A percentile compares a stretch with the other conserved stretches of the same genome.
Evolutionary conservation across 805 yeast genomes (phyloP).

Genomic region (Ogataea methanolica): DNA sequence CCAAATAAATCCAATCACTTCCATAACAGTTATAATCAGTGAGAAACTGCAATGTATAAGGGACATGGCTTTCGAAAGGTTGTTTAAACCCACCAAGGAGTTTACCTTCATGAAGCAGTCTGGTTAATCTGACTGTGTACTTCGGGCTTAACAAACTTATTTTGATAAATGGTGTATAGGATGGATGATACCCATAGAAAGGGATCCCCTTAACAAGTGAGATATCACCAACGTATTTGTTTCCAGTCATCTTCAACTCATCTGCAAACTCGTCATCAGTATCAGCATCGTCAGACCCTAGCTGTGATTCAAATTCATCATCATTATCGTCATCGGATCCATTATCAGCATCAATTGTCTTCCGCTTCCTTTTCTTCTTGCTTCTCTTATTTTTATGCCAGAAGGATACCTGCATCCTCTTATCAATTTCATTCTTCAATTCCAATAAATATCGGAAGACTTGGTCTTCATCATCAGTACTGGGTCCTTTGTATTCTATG

Average conservation of each 20-base stretch:
- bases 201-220: slow-evolving; percentile 70
- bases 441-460: slow-evolving; percentile 32
- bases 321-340: slow-evolving; percentile 12
- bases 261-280: slow-evolving; percentile 2
- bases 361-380: slow-evolving; percentile 4
- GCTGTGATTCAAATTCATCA: slow-evolving; percentile 11
- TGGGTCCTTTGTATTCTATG: slow-evolving; percentile 50
- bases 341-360: slow-evolving; percentile 4
- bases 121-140: slow-evolving; percentile 48
- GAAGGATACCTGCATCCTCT: slow-evolving; percentile 35
- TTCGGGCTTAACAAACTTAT: slow-evolving; percentile 63
- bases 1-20: slow-evolving; percentile 67
- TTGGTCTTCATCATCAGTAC: slow-evolving; percentile 13
- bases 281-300: slow-evolving; percentile 12
- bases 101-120: slow-evolving; percentile 41
- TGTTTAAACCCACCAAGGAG: slow-evolving; percentile 36
- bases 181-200: slow-evolving; percentile 78
- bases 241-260: background rate
- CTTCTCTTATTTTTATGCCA: slow-evolving; percentile 14
- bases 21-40: slow-evolving; percentile 82
- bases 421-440: slow-evolving; percentile 43
- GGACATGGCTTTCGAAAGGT: slow-evolving; percentile 77
- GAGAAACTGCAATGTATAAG: slow-evolving; percentile 70
- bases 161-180: slow-evolving; percentile 62
- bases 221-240: slow-evolving; percentile 51